These are phyloP conservation scores for Pholiota microspora DNA, from an alignment of 768 basidiomycete genomes.

Conservation along the genomic window DNA sequence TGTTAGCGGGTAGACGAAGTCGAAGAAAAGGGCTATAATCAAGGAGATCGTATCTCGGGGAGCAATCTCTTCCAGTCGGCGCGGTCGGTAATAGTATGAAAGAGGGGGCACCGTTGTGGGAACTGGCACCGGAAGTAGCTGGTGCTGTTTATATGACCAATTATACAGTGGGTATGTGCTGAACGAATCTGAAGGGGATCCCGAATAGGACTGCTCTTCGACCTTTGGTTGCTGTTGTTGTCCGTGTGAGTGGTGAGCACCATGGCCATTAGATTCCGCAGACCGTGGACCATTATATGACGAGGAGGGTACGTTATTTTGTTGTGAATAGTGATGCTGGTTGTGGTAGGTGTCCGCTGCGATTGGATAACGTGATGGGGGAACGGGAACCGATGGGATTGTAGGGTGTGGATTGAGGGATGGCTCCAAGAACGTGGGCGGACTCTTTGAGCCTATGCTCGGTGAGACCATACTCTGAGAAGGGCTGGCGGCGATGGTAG, in stretches of 20 bases:
- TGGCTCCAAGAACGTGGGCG: slow-evolving; percentile 53
- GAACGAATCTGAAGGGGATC: slow-evolving; percentile 50
- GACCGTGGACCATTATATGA: slow-evolving; percentile 38
- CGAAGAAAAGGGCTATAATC: slow-evolving; percentile 88
- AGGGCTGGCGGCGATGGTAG: slow-evolving; percentile 47
- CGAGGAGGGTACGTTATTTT: slow-evolving; percentile 33
- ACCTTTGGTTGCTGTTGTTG: slow-evolving; percentile 33
- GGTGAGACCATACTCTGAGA: slow-evolving; percentile 46
- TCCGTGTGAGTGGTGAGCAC: slow-evolving; percentile 26
- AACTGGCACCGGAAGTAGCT: slow-evolving; percentile 39
- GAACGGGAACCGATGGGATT: slow-evolving; percentile 42
- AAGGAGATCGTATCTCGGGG: slow-evolving; percentile 78
- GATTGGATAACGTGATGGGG: slow-evolving; percentile 71
- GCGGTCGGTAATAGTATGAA: slow-evolving; percentile 70
- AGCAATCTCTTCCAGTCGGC: slow-evolving; percentile 78
- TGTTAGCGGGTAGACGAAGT: slow-evolving; percentile 89
- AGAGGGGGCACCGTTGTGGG: slow-evolving; percentile 58
- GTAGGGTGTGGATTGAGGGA: slow-evolving; percentile 38
- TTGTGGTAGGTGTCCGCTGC: slow-evolving; percentile 65
- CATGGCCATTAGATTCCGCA: slow-evolving; percentile 36
- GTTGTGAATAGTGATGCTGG: slow-evolving; percentile 40
- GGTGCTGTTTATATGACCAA: slow-evolving; percentile 71
- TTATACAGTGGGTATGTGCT: slow-evolving; percentile 66
- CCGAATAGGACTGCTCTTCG: slow-evolving; percentile 41
- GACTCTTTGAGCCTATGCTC: slow-evolving; percentile 40